Percentiles rank a stretch among this genome's conserved stretches.
These are phyloP conservation scores for Tetrapisispora phaffii DNA, from an alignment of 805 yeast genomes.

Conservation along the genomic window DNA sequence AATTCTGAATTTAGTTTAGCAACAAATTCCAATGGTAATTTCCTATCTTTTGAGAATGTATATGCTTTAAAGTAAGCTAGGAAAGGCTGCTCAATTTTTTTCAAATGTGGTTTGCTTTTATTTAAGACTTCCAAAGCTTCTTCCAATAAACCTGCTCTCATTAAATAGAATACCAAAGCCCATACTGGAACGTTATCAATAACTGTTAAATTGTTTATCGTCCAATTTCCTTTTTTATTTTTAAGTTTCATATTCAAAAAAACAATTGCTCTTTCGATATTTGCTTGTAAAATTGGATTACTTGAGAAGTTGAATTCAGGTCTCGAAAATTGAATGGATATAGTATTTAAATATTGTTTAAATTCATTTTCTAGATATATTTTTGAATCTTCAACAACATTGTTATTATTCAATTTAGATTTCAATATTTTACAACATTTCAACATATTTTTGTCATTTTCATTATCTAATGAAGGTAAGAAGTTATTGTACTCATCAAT, in stretches of 20 bases:
- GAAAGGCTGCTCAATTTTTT: constrained; percentile 77
- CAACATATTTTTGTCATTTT: constrained; percentile 63
- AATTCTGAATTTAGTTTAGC: constrained; percentile 71
- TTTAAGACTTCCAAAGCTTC: constrained; percentile 69
- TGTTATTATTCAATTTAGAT: constrained; percentile 8
- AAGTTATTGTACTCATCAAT: constrained; percentile 51
- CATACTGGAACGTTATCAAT: constrained; percentile 87
- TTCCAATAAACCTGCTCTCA: constrained; percentile 71
- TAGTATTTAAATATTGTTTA: constrained; percentile 53
- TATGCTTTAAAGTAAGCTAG: constrained; percentile 69
- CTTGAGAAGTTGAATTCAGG: neutral
- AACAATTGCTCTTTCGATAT: constrained; percentile 59
- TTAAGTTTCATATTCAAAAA: constrained; percentile 41
- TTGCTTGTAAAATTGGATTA: constrained; percentile 54
- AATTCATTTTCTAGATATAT: constrained; percentile 67
- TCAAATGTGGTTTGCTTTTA: constrained; percentile 59
- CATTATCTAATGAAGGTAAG: constrained; percentile 42
- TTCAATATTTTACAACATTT: constrained; percentile 46
- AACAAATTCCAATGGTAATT: constrained; percentile 55
- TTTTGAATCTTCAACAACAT: constrained; percentile 47
- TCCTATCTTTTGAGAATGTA: constrained; percentile 42
- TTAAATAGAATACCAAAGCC: constrained; percentile 78
- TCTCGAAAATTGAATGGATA: constrained; percentile 8
- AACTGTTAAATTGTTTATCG: constrained; percentile 43
- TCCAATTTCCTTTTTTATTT: constrained; percentile 41